Evolutionary conservation across 1,284 basidiomycete genomes (phyloP).

Genomic region (Microbotryum saponariae): DNA sequence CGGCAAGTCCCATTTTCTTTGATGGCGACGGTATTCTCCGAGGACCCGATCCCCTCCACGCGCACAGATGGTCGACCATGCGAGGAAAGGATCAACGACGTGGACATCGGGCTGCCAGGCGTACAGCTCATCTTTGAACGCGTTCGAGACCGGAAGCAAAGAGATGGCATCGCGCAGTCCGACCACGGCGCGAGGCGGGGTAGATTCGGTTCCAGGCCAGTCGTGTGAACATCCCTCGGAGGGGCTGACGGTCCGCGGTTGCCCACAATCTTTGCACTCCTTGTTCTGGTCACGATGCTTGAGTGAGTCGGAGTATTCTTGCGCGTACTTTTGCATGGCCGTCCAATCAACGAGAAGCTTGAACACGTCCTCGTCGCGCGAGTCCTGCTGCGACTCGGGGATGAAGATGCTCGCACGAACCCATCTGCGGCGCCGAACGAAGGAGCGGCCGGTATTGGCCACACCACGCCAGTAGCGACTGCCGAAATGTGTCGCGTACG

Average conservation of each 20-base stretch:
- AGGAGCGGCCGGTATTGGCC: slow-evolving; percentile 14
- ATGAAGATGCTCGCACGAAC: slow-evolving; percentile 20
- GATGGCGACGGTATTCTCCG: background rate
- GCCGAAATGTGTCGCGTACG: slow-evolving; percentile 23
- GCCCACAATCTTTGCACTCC: no score
- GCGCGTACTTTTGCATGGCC: no score
- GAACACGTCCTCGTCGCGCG: no score
- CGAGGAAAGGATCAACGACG: slow-evolving; percentile 20
- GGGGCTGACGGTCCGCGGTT: no score
- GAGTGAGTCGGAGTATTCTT: no score
- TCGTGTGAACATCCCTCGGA: no score
- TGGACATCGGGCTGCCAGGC: slow-evolving; percentile 1
- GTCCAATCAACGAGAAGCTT: no score
- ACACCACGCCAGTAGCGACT: slow-evolving; percentile 25
- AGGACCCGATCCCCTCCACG: background rate
- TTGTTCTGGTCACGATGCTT: no score
- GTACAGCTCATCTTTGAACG: slow-evolving; percentile 1
- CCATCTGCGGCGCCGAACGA: slow-evolving; percentile 27
- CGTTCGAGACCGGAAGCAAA: background rate
- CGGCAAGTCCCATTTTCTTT: background rate
- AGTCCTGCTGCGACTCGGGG: background rate
- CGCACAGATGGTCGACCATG: slow-evolving; percentile 7
- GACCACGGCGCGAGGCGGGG: background rate
- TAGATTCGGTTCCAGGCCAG: background rate
- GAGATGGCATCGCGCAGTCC: background rate